phyloP scores from a whole-genome alignment of 2,329 filamentous ascomycete genomes.

The Colletotrichum godetiae region DNA sequence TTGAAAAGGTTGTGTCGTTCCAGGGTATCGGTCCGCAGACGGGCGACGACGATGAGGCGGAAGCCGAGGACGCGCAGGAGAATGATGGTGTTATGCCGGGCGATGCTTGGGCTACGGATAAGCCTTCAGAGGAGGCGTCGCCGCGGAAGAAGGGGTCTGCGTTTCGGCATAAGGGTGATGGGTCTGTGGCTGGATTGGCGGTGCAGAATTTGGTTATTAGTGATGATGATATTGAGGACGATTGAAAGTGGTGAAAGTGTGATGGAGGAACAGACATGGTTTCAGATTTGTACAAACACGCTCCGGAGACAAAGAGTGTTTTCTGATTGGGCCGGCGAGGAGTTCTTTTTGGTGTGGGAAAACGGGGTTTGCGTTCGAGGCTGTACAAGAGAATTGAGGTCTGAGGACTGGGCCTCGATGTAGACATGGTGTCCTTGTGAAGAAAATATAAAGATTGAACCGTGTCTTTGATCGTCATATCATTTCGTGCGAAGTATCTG shows the following conservation, averaged over 20 bases:
- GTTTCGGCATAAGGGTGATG: slow-evolving; percentile 47
- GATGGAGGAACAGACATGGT: neutral
- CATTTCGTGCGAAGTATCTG: rapidly evolving
- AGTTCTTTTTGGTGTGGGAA: neutral
- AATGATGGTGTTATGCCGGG: slow-evolving; percentile 43
- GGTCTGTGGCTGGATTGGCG: slow-evolving; percentile 54
- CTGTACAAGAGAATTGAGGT: rapidly evolving
- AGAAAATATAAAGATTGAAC: neutral
- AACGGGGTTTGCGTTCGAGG: neutral
- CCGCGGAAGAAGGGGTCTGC: slow-evolving; percentile 59
- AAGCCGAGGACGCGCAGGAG: slow-evolving; percentile 57
- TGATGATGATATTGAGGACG: slow-evolving; percentile 87
- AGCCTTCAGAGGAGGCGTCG: slow-evolving; percentile 64
- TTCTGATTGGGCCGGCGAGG: neutral
- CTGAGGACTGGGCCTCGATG: neutral
- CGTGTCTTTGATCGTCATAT: neutral
- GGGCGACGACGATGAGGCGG: slow-evolving; percentile 57
- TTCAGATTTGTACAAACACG: neutral
- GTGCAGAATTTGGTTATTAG: slow-evolving; percentile 78
- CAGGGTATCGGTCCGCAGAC: slow-evolving; percentile 63
- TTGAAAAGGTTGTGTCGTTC: slow-evolving; percentile 77
- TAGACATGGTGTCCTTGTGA: neutral
- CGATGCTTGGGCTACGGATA: slow-evolving; percentile 72
- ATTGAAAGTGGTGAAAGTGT: neutral
- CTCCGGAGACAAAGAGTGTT: too few species aligned